Percentiles rank a stretch among this genome's conserved stretches.
Conservation (phyloP, 73 alveolate genomes). For the Strombidium stylifer region DNA sequence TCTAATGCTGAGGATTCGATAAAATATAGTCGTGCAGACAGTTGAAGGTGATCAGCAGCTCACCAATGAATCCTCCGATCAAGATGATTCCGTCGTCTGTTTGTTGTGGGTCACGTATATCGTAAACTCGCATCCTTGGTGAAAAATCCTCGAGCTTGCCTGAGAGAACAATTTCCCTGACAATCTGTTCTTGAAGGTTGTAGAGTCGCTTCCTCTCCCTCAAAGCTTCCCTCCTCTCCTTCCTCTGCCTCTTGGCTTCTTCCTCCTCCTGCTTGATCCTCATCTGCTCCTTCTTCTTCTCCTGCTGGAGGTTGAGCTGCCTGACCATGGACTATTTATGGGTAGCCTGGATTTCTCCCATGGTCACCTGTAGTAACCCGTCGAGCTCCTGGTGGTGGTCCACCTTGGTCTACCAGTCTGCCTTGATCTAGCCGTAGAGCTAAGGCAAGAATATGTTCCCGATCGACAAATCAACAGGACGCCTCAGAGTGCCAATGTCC, state of each 20-base stretch:
- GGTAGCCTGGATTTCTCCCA: conserved; percentile 30
- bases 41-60: conserved; percentile 56
- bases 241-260: conserved; percentile 46
- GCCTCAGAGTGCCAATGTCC: conserved; percentile 42
- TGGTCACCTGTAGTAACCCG: conserved; percentile 23
- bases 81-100: conserved; percentile 41
- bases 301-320: conserved; percentile 56
- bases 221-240: conserved; percentile 57
- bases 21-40: conserved; percentile 62
- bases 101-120: conserved; percentile 58
- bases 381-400: conserved; percentile 42
- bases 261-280: conserved; percentile 48
- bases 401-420: conserved; percentile 16
- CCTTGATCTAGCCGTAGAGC: conserved; percentile 26
- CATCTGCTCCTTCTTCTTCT: conserved; percentile 45
- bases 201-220: conserved; percentile 56
- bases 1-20: conserved; percentile 58
- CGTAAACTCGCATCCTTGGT: conserved; percentile 46
- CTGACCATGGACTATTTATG: conserved; percentile 45
- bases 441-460: conserved; percentile 36
- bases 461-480: conserved; percentile 38
- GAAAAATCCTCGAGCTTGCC: conserved; percentile 39
- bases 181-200: conserved; percentile 29
- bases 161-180: neutral
- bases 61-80: conserved; percentile 66